These are phyloP conservation scores for Monosporascus cannonballus DNA, from an alignment of 2,329 filamentous ascomycete species.

Conservation along the genomic window DNA sequence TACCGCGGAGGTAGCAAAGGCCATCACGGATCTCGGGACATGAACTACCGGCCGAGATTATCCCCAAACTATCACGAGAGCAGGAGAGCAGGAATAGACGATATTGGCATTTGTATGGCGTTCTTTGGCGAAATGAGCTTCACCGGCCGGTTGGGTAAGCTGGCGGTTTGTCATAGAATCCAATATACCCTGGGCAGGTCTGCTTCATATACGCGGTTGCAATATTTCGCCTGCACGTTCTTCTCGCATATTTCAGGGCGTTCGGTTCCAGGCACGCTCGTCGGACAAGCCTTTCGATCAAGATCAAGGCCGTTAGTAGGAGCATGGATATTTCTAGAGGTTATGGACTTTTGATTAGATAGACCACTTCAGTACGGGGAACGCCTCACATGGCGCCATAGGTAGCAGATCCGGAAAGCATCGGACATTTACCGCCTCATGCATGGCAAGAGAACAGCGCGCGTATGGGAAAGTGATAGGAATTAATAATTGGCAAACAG, in stretches of 20 bases:
- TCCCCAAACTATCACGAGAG: constrained; percentile 2
- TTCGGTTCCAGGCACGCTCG: background rate
- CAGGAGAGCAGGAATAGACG: constrained; percentile 6
- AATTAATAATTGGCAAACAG: too few relatives aligned
- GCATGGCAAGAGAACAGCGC: too few relatives aligned
- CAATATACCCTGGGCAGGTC: background rate
- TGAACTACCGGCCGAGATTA: constrained; percentile 8
- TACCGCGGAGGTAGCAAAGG: constrained; percentile 69
- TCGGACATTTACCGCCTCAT: too few relatives aligned
- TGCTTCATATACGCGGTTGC: background rate
- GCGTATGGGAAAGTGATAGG: too few relatives aligned
- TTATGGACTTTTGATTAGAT: too few relatives aligned
- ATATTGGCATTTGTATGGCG: constrained; percentile 6
- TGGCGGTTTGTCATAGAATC: background rate
- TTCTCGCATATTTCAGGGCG: background rate
- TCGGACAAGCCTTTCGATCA: background rate
- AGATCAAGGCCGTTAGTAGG: background rate
- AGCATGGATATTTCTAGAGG: background rate
- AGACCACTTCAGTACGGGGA: too few relatives aligned
- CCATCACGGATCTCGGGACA: constrained; percentile 51
- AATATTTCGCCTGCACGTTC: background rate
- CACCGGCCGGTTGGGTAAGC: background rate
- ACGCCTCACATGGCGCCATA: too few relatives aligned
- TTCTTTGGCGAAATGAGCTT: background rate
- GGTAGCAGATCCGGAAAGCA: too few relatives aligned